A percentile compares a stretch with the other conserved stretches of the same genome.
Conservation (phyloP, 208 protist species). For the Wallacemonas collosoma region DNA sequence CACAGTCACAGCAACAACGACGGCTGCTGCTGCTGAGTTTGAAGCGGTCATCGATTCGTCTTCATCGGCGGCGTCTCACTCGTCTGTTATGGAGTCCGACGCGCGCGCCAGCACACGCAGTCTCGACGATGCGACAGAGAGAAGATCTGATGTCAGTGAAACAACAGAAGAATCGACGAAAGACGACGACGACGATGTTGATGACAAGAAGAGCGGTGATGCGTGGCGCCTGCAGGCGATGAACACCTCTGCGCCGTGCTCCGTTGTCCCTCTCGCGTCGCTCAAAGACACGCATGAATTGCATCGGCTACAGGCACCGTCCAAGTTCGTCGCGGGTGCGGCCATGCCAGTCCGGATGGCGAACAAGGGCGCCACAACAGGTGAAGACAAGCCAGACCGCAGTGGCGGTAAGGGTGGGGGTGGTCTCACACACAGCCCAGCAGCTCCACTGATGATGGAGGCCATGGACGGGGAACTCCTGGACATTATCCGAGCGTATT, state of each 20-base stretch:
- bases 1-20: too few relatives aligned
- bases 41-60: too few relatives aligned
- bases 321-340: neutral
- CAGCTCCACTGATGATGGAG: conserved; percentile 25
- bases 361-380: too few relatives aligned
- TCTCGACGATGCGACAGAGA: neutral
- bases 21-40: too few relatives aligned
- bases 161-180: neutral
- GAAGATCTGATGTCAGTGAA: too few relatives aligned
- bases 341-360: neutral
- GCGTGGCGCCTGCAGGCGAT: too few relatives aligned
- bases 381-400: too few relatives aligned
- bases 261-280: neutral
- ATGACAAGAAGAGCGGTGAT: neutral
- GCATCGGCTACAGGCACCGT: neutral
- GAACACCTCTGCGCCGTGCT: neutral
- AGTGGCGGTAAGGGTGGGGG: too few relatives aligned
- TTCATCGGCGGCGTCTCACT: neutral
- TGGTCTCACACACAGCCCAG: neutral
- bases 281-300: neutral
- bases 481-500: conserved; percentile 51
- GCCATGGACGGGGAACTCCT: conserved; percentile 51
- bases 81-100: neutral
- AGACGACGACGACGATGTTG: neutral
- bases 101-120: neutral